Conservation (phyloP, 2,329 filamentous ascomycete species). For the Penicillium fuscoglaucum region DNA sequence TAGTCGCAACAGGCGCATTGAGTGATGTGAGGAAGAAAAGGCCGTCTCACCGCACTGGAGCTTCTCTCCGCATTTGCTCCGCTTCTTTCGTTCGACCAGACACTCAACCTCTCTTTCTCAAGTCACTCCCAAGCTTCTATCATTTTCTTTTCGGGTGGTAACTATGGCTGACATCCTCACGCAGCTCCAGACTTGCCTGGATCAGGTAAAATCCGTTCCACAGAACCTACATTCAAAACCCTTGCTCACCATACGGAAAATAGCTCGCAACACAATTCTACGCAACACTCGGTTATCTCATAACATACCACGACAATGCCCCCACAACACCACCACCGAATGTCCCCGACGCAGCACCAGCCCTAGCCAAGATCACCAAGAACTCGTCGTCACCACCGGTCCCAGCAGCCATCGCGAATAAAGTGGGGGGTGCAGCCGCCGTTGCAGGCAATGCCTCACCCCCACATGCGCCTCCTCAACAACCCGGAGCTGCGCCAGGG, state of each 20-base stretch:
- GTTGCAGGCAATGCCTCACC: conserved; percentile 21
- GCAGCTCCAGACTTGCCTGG: conserved; percentile 53
- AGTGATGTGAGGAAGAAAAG: conserved; percentile 15
- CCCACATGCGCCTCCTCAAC: conserved; percentile 26
- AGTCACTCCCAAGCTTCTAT: background rate
- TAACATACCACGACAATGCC: conserved; percentile 48
- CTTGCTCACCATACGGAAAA: conserved; percentile 5
- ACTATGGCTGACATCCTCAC: conserved; percentile 51
- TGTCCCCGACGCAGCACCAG: conserved; percentile 36
- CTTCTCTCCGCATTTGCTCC: conserved; percentile 27
- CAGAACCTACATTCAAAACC: background rate
- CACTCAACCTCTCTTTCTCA: background rate
- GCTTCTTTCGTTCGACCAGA: conserved; percentile 8
- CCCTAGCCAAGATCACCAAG: conserved; percentile 45
- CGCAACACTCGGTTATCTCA: conserved; percentile 51
- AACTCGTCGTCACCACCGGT: conserved; percentile 40
- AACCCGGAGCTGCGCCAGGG: conserved; percentile 16
- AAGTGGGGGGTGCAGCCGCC: conserved; percentile 16
- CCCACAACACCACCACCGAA: conserved; percentile 36
- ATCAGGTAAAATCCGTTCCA: conserved; percentile 41
- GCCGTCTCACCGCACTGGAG: conserved; percentile 25
- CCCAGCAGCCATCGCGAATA: conserved; percentile 30
- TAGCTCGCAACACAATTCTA: conserved; percentile 54
- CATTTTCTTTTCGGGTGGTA: background rate
- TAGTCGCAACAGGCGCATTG: conserved; percentile 22